Base-by-base conservation (phyloP, 805 yeast genomes). In the Priceomyces carsonii region DNA sequence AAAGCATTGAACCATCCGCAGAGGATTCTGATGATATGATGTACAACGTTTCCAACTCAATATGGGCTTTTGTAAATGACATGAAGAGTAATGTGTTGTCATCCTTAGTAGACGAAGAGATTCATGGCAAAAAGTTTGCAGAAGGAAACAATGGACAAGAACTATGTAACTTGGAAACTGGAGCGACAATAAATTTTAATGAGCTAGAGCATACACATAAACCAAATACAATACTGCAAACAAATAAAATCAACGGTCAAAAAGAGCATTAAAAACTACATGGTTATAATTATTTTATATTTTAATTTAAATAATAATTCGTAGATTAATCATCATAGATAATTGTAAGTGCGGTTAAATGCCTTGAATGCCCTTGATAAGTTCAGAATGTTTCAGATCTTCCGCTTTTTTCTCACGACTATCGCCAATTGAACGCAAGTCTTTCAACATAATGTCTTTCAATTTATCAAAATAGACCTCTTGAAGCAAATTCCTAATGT, bases 401-500 rank as follows among this genome's bases (percentile, higher is more conserved):
- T 63, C 69, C 23, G 43, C 50, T 27, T 53, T 56, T 43, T 61
- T 55, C 8, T 47, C 57, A 13, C 52, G 45, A 18, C 57, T 45
- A 41, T 63, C 68, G 9, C 69, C 69, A 15, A 64, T 48, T 13
- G 65, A 55, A 36, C 74, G 48, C 46, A 68, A 58, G 45, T 68
- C 74, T 44, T 64, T 68, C 51, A 66, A 57, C 47, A 90, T 70
- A 32, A 93, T 82, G 54, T 91, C 96, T 53, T 86, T 80, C 13
- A 96, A 86, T 67, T 91, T 91, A 50, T 95, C 97, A 55, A 91
- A 91, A 59, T 91, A 91, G 18, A 91, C 97, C 44, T 88, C 95
- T 59, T 91, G 95, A 44, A 91, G 71, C 68, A 85, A 69, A 49
- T 85, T 86, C 61, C 99, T 77, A 66, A 91, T 69, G 56, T 84